Evolutionary conservation across 768 basidiomycete species (phyloP).

Genomic region (Termitomyces sp.): DNA sequence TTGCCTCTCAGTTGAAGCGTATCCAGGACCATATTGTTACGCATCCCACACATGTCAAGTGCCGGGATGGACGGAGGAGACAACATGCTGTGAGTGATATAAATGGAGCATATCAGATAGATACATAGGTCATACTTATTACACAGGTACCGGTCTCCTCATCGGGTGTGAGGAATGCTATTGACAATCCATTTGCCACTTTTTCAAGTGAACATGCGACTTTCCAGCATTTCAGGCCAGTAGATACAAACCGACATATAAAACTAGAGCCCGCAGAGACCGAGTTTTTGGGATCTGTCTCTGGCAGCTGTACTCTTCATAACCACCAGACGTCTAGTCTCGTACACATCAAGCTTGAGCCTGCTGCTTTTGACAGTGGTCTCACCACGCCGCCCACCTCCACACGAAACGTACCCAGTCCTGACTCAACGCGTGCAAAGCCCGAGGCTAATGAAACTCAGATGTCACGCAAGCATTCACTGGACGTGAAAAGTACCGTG

Average conservation of each 20-base stretch:
- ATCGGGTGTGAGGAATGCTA: background rate
- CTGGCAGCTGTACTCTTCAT: background rate
- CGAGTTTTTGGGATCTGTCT: background rate
- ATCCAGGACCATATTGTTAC: constrained; percentile 23
- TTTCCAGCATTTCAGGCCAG: background rate
- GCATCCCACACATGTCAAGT: constrained; percentile 22
- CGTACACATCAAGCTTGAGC: background rate
- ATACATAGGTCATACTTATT: no score
- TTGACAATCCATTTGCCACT: constrained; percentile 7
- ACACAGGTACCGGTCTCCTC: background rate
- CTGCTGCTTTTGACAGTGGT: background rate
- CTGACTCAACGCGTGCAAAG: constrained; percentile 14
- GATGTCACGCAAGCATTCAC: constrained; percentile 32
- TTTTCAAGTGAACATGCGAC: background rate
- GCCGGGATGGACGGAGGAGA: constrained; percentile 20
- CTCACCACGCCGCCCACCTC: background rate
- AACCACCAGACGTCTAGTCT: background rate
- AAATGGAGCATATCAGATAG: background rate
- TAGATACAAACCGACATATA: background rate
- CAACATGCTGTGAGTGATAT: constrained; percentile 5
- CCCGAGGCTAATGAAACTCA: constrained; percentile 22
- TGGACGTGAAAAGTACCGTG: constrained; percentile 12
- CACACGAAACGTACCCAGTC: background rate
- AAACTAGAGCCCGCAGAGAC: background rate
- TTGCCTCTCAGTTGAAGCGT: background rate